Percentiles rank a stretch among this genome's conserved stretches.
These are phyloP conservation scores for Halenospora varia DNA, from an alignment of 495 filamentous ascomycete genomes.

Conservation along the genomic window DNA sequence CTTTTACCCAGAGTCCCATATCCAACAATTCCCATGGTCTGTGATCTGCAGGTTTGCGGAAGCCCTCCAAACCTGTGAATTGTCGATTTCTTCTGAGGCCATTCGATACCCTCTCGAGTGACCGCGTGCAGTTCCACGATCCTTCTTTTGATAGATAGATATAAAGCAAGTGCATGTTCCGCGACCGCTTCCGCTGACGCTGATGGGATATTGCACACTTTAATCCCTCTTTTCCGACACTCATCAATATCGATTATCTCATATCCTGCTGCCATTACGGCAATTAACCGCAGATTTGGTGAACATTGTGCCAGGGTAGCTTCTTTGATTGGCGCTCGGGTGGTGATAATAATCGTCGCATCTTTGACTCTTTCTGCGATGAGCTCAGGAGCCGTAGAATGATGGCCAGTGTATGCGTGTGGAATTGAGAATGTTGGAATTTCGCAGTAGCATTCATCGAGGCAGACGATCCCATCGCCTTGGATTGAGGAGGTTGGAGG, in stretches of 20 bases:
- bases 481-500: background rate
- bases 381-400: slow-evolving; percentile 29
- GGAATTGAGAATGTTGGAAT: slow-evolving; percentile 38
- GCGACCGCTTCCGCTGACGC: slow-evolving; percentile 44
- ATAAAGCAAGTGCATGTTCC: slow-evolving; percentile 49
- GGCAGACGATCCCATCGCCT: slow-evolving; percentile 38
- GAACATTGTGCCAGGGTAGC: slow-evolving; percentile 25
- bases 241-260: slow-evolving; percentile 46
- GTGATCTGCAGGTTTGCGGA: slow-evolving; percentile 31
- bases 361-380: slow-evolving; percentile 36
- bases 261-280: slow-evolving; percentile 45
- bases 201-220: slow-evolving; percentile 40
- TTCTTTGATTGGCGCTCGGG: slow-evolving; percentile 33
- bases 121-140: slow-evolving; percentile 34
- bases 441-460: slow-evolving; percentile 42
- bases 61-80: slow-evolving; percentile 28
- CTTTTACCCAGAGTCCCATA: slow-evolving; percentile 41
- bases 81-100: slow-evolving; percentile 21
- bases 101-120: slow-evolving; percentile 29
- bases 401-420: slow-evolving; percentile 33
- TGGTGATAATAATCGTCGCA: slow-evolving; percentile 45
- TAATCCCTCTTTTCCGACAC: slow-evolving; percentile 37
- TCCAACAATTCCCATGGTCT: slow-evolving; percentile 46
- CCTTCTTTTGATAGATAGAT: slow-evolving; percentile 44
- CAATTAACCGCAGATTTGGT: slow-evolving; percentile 38